Evolutionary conservation across 2,329 filamentous ascomycete species (phyloP).

Genomic region (Teratosphaeria gauchensis): DNA sequence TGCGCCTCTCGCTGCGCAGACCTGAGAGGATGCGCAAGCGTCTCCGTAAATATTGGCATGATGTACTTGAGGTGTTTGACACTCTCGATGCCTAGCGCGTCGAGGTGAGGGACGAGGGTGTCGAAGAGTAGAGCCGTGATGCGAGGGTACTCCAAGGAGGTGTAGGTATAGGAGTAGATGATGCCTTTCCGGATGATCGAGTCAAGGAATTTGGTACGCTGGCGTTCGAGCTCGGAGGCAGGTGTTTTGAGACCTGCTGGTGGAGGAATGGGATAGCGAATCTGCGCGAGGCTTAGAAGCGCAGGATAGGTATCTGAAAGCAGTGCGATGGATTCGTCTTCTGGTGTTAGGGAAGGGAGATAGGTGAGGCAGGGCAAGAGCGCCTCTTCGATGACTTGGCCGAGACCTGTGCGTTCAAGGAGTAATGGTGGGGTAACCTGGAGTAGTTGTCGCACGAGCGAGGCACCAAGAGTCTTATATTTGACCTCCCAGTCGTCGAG

Average conservation of each 20-base stretch:
- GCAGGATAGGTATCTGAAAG: slow-evolving; percentile 57
- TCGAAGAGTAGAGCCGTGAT: slow-evolving; percentile 50
- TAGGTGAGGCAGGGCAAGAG: slow-evolving; percentile 64
- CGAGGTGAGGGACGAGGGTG: slow-evolving; percentile 42
- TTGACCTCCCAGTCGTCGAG: slow-evolving; percentile 51
- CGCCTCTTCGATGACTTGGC: slow-evolving; percentile 57
- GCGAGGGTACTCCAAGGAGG: slow-evolving; percentile 46
- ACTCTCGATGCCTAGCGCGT: slow-evolving; percentile 50
- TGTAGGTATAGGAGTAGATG: slow-evolving; percentile 31
- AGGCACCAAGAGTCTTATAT: slow-evolving; percentile 48
- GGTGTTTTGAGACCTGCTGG: slow-evolving; percentile 1
- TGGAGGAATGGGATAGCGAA: slow-evolving; percentile 28
- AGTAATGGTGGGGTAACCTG: slow-evolving; percentile 42
- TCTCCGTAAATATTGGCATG: slow-evolving; percentile 54
- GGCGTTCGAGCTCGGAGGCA: slow-evolving; percentile 23
- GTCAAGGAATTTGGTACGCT: slow-evolving; percentile 32
- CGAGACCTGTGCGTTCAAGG: slow-evolving; percentile 55
- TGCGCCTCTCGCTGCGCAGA: slow-evolving; percentile 54
- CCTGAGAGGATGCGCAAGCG: slow-evolving; percentile 64
- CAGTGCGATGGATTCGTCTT: slow-evolving; percentile 56
- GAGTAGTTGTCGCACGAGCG: slow-evolving; percentile 47
- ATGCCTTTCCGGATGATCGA: slow-evolving; percentile 34
- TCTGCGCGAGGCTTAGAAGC: slow-evolving; percentile 48
- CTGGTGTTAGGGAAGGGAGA: slow-evolving; percentile 67
- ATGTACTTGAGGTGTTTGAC: slow-evolving; percentile 62